A percentile compares a stretch with the other conserved stretches of the same genome.
These are phyloP conservation scores for Hibiscus trionum DNA, from an alignment of 345 rosid species.

Conservation along the genomic window DNA sequence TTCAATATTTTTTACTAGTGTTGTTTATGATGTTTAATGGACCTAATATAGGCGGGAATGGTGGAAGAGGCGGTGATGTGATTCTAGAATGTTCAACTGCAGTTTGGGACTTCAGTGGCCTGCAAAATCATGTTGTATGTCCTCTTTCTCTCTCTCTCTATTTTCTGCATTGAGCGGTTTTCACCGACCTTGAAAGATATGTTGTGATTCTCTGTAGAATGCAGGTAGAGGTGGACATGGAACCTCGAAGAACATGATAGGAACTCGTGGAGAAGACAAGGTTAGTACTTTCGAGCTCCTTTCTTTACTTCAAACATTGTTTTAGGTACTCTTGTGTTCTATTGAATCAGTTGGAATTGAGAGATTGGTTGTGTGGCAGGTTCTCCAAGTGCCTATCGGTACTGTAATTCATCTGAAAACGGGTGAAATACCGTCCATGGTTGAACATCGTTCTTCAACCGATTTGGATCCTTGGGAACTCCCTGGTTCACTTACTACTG, in stretches of 20 bases:
- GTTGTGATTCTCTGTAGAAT: slow-evolving; percentile 36
- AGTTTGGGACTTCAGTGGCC: slow-evolving; percentile 85
- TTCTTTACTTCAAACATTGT: slow-evolving; percentile 6
- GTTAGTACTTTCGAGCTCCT: slow-evolving; percentile 23
- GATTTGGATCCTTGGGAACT: slow-evolving; percentile 89
- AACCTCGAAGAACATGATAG: slow-evolving; percentile 76
- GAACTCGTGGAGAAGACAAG: slow-evolving; percentile 87
- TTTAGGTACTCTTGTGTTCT: slow-evolving; percentile 7
- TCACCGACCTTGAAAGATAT: neutral
- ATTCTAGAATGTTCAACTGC: slow-evolving; percentile 70
- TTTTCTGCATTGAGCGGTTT: neutral
- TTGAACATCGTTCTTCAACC: slow-evolving; percentile 29
- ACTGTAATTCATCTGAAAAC: slow-evolving; percentile 75
- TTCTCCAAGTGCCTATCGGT: slow-evolving; percentile 78
- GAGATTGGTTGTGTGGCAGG: slow-evolving; percentile 26
- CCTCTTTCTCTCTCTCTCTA: neutral
- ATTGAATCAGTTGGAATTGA: neutral
- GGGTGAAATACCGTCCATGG: slow-evolving; percentile 56
- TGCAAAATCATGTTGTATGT: slow-evolving; percentile 82
- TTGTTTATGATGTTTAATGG: slow-evolving; percentile 8
- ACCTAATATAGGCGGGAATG: slow-evolving; percentile 68
- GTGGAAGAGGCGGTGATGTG: slow-evolving; percentile 97
- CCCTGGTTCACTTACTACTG: slow-evolving; percentile 57
- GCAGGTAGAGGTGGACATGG: slow-evolving; percentile 78
- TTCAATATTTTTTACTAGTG: neutral